Base-by-base conservation (phyloP, 2,329 filamentous ascomycete genomes). In the Ophiocordyceps polyrhachis-furcata region DNA sequence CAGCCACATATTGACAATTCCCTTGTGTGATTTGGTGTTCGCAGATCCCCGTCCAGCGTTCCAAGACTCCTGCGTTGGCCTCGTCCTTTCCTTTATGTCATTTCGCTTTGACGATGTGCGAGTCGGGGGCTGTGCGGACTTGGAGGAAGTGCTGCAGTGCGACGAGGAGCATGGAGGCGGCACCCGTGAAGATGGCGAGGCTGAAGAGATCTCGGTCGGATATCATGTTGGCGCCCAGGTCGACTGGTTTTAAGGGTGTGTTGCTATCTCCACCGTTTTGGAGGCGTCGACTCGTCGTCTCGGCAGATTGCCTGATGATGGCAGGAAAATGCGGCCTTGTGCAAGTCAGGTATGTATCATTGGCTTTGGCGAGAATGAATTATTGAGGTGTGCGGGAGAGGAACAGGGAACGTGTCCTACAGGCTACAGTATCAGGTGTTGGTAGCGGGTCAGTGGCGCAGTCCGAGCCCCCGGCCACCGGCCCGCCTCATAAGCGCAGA, bases 61-160 rank as follows among this genome's bases (percentile, higher is more conserved):
- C 31, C 31, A n/a, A 32, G 13, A n/a, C 31, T 32, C 11, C 15
- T 19, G 35, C 15, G 4, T 32, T n/a, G 35, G 35, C 6, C 21
- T 21, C 8, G 8, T 20, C 8, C 38, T 3, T 21, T 40, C 20
- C 32, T 17, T 19, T 31, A 15, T 3, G 13, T 47, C 42, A 45
- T 8, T 46, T 35, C 13, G 42, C 45, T 15, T 48, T 49, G 28
- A 47, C 32, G 14, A 44, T n/a, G 9, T 17, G 35, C 15, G 43
- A 38, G 14, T 53, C 49, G 11, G 48, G 41, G 21, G 47, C 41
- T 31, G 85, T 76, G 59, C 98, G 96, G 68, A 94, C 76, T 62
- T 96, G 89, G 56, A 98, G 79, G 67, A 93, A 96, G 64, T 96
- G 87, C 66, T 98, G 96, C 25, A 93, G 66, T 28, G 98, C 79